phyloP scores from a whole-genome alignment of 2,329 filamentous ascomycete species.

The Cyphellophora attinorum region DNA sequence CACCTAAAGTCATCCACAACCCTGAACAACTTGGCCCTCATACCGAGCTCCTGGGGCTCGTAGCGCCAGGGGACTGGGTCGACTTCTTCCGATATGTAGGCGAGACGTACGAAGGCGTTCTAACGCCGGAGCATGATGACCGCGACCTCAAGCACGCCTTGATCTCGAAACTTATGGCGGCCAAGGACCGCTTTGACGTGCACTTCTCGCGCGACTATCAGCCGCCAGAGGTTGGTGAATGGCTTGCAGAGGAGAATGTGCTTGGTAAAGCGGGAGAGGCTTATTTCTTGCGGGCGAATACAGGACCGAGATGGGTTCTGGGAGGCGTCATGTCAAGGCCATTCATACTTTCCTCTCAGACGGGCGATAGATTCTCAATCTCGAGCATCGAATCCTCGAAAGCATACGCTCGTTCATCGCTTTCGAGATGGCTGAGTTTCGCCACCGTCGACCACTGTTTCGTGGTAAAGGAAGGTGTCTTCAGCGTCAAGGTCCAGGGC shows the following conservation, averaged over 20 bases:
- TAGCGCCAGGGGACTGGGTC: conserved; percentile 50
- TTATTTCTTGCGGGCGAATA: conserved; percentile 44
- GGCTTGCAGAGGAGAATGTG: conserved; percentile 29
- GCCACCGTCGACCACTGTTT: conserved; percentile 45
- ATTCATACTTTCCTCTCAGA: conserved; percentile 40
- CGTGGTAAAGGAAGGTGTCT: conserved; percentile 36
- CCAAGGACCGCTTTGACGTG: conserved; percentile 46
- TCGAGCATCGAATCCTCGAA: conserved; percentile 40
- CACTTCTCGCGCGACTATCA: conserved; percentile 41
- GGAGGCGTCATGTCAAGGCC: conserved; percentile 39
- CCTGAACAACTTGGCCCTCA: too few species aligned
- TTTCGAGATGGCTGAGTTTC: conserved; percentile 34
- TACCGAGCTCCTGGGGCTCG: too few species aligned
- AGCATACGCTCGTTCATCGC: conserved; percentile 26
- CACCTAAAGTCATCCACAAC: too few species aligned
- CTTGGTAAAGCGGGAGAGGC: conserved; percentile 30
- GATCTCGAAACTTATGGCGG: conserved; percentile 38
- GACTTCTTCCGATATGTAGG: conserved; percentile 51
- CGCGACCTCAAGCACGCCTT: conserved; percentile 22
- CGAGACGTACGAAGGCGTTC: conserved; percentile 40
- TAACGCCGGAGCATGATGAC: conserved; percentile 43
- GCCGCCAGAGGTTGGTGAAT: conserved; percentile 34
- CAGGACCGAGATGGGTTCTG: conserved; percentile 35
- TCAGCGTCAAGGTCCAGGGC: conserved; percentile 34
- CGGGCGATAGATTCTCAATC: conserved; percentile 41